These are phyloP conservation scores for Hypoxylon rubiginosum DNA, from an alignment of 2,329 filamentous ascomycete genomes.

Conservation along the genomic window DNA sequence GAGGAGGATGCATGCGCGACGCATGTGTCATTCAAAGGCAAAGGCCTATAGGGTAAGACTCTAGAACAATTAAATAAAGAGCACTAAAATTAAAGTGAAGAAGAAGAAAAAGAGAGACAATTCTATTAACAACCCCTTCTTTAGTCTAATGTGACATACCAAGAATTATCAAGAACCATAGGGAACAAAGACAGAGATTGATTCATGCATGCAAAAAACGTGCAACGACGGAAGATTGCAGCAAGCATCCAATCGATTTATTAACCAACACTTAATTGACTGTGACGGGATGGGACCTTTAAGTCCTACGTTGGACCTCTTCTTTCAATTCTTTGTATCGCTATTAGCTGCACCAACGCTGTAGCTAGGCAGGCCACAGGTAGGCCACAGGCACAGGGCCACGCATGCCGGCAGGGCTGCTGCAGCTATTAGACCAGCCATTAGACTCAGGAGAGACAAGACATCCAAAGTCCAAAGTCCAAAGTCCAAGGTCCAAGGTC, in stretches of 20 bases:
- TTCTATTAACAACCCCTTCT: conserved; percentile 6
- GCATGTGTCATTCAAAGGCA: background rate
- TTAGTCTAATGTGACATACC: conserved; percentile 5
- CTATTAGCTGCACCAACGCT: conserved; percentile 29
- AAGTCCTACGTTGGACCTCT: background rate
- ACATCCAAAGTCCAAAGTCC: background rate
- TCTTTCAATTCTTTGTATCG: background rate
- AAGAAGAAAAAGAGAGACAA: background rate
- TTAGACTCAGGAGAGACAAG: conserved; percentile 12
- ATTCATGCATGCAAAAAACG: conserved; percentile 24
- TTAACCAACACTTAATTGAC: background rate
- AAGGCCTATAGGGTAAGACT: background rate
- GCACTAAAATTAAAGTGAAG: background rate
- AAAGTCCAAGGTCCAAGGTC: background rate
- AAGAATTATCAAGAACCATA: conserved; percentile 15
- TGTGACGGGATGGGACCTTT: background rate
- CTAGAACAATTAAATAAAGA: background rate
- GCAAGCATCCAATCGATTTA: conserved; percentile 16
- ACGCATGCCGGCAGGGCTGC: conserved; percentile 34
- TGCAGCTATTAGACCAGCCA: conserved; percentile 24
- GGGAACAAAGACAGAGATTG: conserved; percentile 19
- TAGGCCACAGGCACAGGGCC: conserved; percentile 41
- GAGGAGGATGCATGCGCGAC: conserved; percentile 8
- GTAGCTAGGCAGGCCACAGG: conserved; percentile 38
- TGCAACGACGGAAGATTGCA: conserved; percentile 29